Percentiles rank a stretch among this genome's conserved stretches.
Evolutionary conservation across 1,284 basidiomycete genomes (phyloP).

Genomic region (Pseudozyma sp.): DNA sequence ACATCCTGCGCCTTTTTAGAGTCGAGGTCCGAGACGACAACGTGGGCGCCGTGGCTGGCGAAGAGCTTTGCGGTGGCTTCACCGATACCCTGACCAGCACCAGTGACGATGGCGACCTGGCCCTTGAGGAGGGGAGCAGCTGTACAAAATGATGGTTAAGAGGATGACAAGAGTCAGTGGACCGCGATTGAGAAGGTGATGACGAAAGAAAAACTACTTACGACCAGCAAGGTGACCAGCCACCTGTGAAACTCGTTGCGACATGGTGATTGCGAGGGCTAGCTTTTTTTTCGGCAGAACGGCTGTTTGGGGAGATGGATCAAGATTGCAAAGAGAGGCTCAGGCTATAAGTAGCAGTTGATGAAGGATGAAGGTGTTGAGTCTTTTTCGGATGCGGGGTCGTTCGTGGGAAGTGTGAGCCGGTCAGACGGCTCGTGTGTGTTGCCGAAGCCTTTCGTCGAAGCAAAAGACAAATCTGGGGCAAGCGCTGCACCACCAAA

Average conservation of each 20-base stretch:
- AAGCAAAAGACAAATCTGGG: conserved; percentile 4
- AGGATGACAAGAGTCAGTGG: not conserved
- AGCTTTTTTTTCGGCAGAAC: no score
- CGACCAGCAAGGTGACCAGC: conserved; percentile 51
- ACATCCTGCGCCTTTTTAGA: conserved; percentile 49
- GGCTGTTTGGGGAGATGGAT: not conserved
- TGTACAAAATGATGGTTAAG: not conserved
- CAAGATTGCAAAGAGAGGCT: no score
- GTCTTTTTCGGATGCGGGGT: not conserved
- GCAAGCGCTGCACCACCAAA: not conserved
- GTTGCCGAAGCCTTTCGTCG: not conserved
- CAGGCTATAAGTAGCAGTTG: not conserved
- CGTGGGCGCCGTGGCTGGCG: conserved; percentile 85
- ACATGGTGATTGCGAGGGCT: conserved; percentile 21
- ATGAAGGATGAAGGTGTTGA: no score
- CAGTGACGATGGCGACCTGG: conserved; percentile 87
- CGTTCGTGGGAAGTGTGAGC: no score
- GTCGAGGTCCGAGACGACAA: conserved; percentile 80
- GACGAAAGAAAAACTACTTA: conserved; percentile 17
- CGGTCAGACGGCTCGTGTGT: not conserved
- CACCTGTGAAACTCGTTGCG: conserved; percentile 48
- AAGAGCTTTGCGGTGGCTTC: conserved; percentile 78
- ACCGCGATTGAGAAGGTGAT: no score
- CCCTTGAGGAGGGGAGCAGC: conserved; percentile 70
- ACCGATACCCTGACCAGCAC: conserved; percentile 70